Evolutionary conservation across 208 protist species (phyloP).

Genomic region (Leishmania tropica): DNA sequence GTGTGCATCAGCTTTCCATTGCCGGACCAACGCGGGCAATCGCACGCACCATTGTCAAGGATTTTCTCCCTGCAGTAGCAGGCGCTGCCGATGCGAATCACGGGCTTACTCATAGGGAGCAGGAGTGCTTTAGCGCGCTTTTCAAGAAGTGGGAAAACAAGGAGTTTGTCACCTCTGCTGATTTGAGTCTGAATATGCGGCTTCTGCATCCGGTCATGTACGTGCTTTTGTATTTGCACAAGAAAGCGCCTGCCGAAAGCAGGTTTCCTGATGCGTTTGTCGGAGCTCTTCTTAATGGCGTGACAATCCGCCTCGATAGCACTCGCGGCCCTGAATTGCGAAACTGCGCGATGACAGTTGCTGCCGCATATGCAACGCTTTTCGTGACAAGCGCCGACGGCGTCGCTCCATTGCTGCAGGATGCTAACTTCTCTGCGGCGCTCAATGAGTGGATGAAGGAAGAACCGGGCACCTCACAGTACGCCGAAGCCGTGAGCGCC

Average conservation of each 20-base stretch:
- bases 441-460: slow-evolving; percentile 37
- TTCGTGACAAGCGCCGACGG: slow-evolving; percentile 37
- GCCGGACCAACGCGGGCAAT: background rate
- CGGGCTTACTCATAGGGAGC: slow-evolving; percentile 4
- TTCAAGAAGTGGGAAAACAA: slow-evolving; percentile 44
- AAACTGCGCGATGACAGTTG: slow-evolving; percentile 32
- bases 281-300: slow-evolving; percentile 45
- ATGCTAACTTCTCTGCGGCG: slow-evolving; percentile 26
- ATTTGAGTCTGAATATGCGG: slow-evolving; percentile 38
- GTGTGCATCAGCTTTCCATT: slow-evolving; percentile 20
- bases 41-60: slow-evolving; percentile 14
- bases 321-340: slow-evolving; percentile 30
- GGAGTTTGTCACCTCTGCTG: slow-evolving; percentile 40
- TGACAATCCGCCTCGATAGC: slow-evolving; percentile 48
- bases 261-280: slow-evolving; percentile 37
- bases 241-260: slow-evolving; percentile 1
- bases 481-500: background rate
- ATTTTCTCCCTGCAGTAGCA: slow-evolving; percentile 12
- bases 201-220: slow-evolving; percentile 67
- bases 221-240: slow-evolving; percentile 41
- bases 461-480: slow-evolving; percentile 9
- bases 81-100: background rate
- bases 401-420: slow-evolving; percentile 26
- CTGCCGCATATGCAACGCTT: slow-evolving; percentile 41
- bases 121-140: slow-evolving; percentile 13